Percentiles rank a stretch among this genome's conserved stretches.
phyloP scores from a whole-genome alignment of 495 filamentous ascomycete genomes.

The Thozetella sp. region DNA sequence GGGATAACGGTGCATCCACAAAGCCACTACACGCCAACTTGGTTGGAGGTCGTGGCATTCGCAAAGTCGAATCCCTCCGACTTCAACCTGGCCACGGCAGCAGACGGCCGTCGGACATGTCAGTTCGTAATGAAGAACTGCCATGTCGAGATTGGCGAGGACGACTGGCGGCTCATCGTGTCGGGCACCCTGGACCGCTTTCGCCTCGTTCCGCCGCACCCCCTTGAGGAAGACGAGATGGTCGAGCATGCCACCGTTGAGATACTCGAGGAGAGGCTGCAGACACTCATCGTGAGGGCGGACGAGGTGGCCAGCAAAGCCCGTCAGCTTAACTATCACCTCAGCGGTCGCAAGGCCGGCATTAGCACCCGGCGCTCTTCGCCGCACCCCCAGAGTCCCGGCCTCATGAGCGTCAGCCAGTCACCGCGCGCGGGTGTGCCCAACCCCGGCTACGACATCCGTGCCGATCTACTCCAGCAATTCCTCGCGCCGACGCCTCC shows the following conservation, averaged over 20 bases:
- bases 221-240: conserved; percentile 82
- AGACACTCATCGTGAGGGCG: conserved; percentile 74
- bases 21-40: conserved; percentile 51
- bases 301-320: conserved; percentile 79
- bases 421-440: conserved; percentile 3
- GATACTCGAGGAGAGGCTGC: conserved; percentile 76
- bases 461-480: conserved; percentile 42
- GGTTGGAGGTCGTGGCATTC: conserved; percentile 86
- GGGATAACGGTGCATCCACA: conserved; percentile 64
- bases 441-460: conserved; percentile 34
- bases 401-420: conserved; percentile 15
- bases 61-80: conserved; percentile 78
- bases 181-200: conserved; percentile 84
- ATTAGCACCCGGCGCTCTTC: conserved; percentile 44
- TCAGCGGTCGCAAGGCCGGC: conserved; percentile 73
- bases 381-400: conserved; percentile 6
- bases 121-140: conserved; percentile 81
- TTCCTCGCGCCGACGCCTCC: conserved; percentile 29
- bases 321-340: conserved; percentile 78
- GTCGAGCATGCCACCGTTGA: conserved; percentile 83
- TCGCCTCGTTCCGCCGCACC: conserved; percentile 68
- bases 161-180: conserved; percentile 80
- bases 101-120: conserved; percentile 65
- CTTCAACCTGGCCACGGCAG: conserved; percentile 70
- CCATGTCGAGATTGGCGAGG: conserved; percentile 83